Percentiles rank a stretch among this genome's conserved stretches.
phyloP scores from a whole-genome alignment of 176 grass and related monocot species.

The Zoysia pacifica region DNA sequence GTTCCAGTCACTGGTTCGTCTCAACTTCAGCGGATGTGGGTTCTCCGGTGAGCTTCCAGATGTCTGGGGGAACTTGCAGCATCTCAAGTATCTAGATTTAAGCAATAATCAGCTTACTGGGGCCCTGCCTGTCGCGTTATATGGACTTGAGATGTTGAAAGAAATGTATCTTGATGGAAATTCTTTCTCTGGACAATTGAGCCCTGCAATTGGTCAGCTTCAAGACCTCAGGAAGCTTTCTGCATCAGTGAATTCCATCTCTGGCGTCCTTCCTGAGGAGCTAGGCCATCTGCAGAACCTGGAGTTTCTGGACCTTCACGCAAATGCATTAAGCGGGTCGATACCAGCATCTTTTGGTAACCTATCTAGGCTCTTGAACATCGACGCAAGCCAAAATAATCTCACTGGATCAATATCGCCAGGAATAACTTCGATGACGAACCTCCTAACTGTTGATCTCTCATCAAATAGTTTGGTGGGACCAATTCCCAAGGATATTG shows the following conservation, averaged over 20 bases:
- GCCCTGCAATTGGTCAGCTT: constrained; percentile 57
- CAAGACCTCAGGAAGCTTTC: constrained; percentile 61
- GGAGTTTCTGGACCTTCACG: constrained; percentile 62
- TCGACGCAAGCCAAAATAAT: constrained; percentile 71
- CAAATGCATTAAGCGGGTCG: constrained; percentile 60
- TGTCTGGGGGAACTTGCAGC: constrained; percentile 44
- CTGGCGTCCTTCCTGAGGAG: constrained; percentile 61
- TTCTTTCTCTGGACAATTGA: constrained; percentile 59
- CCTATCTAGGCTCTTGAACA: constrained; percentile 65
- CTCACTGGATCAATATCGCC: constrained; percentile 74
- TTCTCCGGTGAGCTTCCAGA: constrained; percentile 71
- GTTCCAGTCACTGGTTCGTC: constrained; percentile 56
- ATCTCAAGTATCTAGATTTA: constrained; percentile 68
- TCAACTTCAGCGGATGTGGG: constrained; percentile 83
- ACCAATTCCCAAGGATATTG: constrained; percentile 63
- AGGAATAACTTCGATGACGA: constrained; percentile 56
- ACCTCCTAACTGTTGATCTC: constrained; percentile 74
- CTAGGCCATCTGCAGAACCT: constrained; percentile 70
- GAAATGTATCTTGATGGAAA: constrained; percentile 68
- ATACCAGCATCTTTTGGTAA: constrained; percentile 66
- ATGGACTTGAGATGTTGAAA: constrained; percentile 55
- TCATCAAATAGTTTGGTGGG: constrained; percentile 81
- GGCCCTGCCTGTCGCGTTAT: constrained; percentile 57
- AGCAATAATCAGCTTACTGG: constrained; percentile 73
- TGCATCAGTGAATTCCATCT: constrained; percentile 60